Conservation (phyloP, 176 grass and related monocot species). For the Stipa capillata region DNA sequence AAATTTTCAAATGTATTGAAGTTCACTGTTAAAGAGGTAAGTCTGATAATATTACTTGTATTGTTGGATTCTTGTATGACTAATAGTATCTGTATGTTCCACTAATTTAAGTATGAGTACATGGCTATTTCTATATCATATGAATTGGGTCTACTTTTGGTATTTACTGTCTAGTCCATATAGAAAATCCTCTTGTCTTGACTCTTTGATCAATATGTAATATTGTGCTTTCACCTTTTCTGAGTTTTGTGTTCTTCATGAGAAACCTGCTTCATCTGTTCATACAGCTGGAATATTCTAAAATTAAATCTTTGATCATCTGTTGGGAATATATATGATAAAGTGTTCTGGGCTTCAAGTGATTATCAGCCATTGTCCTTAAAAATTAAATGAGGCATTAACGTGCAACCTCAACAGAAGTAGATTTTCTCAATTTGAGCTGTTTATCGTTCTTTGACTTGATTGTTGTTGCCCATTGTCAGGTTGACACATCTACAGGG, state of each 20-base stretch:
- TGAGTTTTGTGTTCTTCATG: background rate
- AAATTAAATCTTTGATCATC: too few species aligned
- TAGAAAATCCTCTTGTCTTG: background rate
- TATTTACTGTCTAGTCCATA: background rate
- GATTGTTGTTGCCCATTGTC: slow-evolving; percentile 8
- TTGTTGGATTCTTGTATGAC: background rate
- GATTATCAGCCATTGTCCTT: background rate
- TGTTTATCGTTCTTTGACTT: background rate
- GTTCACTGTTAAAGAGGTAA: slow-evolving; percentile 91
- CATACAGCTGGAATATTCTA: background rate
- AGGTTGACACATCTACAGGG: slow-evolving; percentile 77
- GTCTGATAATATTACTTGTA: background rate
- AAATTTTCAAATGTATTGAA: slow-evolving; percentile 83
- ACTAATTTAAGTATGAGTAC: slow-evolving; percentile 15
- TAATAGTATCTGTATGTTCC: background rate
- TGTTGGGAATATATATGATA: background rate
- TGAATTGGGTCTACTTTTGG: background rate
- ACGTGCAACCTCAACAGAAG: background rate
- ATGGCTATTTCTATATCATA: slow-evolving; percentile 3
- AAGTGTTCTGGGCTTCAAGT: background rate
- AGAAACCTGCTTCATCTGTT: background rate
- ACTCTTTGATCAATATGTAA: background rate
- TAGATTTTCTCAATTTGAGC: background rate
- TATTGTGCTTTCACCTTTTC: background rate
- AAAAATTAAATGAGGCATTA: background rate